Evolutionary conservation across 73 alveolate genomes (phyloP).

Genomic region (Tetrahymena borealis): DNA sequence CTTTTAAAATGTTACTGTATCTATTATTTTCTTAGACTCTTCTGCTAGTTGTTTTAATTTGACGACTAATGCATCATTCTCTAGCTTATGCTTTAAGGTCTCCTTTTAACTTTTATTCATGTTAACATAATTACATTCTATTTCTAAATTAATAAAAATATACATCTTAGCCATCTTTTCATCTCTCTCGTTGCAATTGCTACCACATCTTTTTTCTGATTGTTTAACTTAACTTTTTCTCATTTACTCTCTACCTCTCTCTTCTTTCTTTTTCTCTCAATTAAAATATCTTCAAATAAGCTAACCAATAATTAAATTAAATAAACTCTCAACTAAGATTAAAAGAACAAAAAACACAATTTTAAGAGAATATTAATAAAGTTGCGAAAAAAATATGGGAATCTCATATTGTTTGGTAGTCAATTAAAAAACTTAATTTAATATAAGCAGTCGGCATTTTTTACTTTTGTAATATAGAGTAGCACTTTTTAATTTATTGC

Average conservation of each 20-base stretch:
- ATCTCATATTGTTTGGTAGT: too few relatives aligned
- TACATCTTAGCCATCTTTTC: background rate
- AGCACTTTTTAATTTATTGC: too few relatives aligned
- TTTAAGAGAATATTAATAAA: background rate
- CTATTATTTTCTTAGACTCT: background rate
- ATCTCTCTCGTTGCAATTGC: background rate
- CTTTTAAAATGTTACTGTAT: background rate
- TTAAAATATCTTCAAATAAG: background rate
- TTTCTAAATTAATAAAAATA: background rate
- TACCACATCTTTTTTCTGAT: background rate
- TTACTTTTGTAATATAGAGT: too few relatives aligned
- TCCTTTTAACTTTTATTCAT: background rate
- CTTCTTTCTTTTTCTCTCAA: background rate
- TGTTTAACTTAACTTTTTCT: background rate
- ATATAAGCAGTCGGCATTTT: too few relatives aligned
- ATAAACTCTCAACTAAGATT: background rate
- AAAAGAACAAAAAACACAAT: background rate
- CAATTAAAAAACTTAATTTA: too few relatives aligned
- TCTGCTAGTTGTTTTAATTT: background rate
- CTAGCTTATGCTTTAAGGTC: background rate
- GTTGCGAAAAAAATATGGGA: too few relatives aligned
- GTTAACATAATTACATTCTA: background rate
- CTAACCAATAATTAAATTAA: background rate
- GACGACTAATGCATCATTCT: background rate
- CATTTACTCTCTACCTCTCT: too few relatives aligned